Conservation (phyloP, 1,284 basidiomycete genomes). For the Chalciporus sp. region DNA sequence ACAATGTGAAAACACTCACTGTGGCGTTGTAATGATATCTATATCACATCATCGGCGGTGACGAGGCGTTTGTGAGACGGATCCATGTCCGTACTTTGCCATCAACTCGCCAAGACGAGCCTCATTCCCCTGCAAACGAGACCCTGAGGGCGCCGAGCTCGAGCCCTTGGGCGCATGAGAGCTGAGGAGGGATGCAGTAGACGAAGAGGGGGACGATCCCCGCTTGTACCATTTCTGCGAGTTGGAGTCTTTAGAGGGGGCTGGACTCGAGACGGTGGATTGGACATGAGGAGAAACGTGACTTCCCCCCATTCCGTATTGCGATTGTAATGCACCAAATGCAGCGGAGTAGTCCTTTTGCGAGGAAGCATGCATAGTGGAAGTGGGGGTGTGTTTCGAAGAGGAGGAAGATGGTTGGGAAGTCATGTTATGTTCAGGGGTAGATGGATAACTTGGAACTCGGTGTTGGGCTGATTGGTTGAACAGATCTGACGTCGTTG, state of each 20-base stretch:
- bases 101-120: conserved; percentile 5
- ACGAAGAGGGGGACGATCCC: conserved; percentile 13
- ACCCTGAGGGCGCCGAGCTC: neutral
- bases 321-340: conserved; percentile 23
- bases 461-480: neutral
- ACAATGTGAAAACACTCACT: neutral
- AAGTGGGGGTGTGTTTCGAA: neutral
- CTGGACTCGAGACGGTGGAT: neutral
- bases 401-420: neutral
- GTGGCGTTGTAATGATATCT: neutral
- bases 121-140: neutral
- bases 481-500: neutral
- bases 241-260: neutral
- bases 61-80: conserved; percentile 1
- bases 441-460: neutral
- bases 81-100: conserved; percentile 4
- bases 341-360: conserved; percentile 29
- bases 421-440: neutral
- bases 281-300: neutral
- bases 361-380: conserved; percentile 4
- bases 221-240: conserved; percentile 23
- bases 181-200: conserved; percentile 20
- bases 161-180: neutral
- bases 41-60: conserved; percentile 1
- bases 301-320: conserved; percentile 30